Conservation (phyloP, 1,284 basidiomycete species). For the Mycena sp. region DNA sequence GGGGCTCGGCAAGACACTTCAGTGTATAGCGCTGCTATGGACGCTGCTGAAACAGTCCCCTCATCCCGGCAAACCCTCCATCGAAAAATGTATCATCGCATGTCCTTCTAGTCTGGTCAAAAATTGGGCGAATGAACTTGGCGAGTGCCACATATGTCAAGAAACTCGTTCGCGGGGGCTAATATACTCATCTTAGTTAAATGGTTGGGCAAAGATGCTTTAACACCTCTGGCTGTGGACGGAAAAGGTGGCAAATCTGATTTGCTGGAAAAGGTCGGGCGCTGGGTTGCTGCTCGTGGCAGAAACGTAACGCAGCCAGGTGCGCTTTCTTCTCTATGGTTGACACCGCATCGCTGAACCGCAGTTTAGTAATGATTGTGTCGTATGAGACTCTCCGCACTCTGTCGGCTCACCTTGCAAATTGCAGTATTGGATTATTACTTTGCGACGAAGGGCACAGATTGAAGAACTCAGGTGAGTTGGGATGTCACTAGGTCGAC, state of each 20-base stretch:
- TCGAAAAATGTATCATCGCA: slow-evolving; percentile 98
- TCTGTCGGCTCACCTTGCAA: slow-evolving; percentile 78
- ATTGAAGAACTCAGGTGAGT: slow-evolving; percentile 92
- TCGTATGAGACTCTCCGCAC: slow-evolving; percentile 98
- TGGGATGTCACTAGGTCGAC: neutral
- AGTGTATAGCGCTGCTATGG: slow-evolving; percentile 97
- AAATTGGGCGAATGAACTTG: slow-evolving; percentile 98
- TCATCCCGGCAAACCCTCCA: slow-evolving; percentile 83
- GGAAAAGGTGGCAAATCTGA: slow-evolving; percentile 90
- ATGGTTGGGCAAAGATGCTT: slow-evolving; percentile 90
- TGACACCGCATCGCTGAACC: neutral
- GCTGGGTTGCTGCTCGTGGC: slow-evolving; percentile 90
- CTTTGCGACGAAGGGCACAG: slow-evolving; percentile 98
- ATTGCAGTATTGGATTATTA: slow-evolving; percentile 88
- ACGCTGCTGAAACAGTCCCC: slow-evolving; percentile 98
- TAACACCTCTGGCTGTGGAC: slow-evolving; percentile 87
- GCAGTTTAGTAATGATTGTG: slow-evolving; percentile 92
- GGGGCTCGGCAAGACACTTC: slow-evolving; percentile 96
- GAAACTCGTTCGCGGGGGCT: no score
- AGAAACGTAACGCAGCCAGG: slow-evolving; percentile 91
- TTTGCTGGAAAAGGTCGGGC: slow-evolving; percentile 78
- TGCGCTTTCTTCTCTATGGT: slow-evolving; percentile 44
- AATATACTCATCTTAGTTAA: slow-evolving; percentile 71
- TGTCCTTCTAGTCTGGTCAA: slow-evolving; percentile 97
- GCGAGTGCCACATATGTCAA: slow-evolving; percentile 51